Percentiles rank a stretch among this genome's conserved stretches.
Conservation (phyloP, 2,329 filamentous ascomycete species). For the Westerdykella sp. region DNA sequence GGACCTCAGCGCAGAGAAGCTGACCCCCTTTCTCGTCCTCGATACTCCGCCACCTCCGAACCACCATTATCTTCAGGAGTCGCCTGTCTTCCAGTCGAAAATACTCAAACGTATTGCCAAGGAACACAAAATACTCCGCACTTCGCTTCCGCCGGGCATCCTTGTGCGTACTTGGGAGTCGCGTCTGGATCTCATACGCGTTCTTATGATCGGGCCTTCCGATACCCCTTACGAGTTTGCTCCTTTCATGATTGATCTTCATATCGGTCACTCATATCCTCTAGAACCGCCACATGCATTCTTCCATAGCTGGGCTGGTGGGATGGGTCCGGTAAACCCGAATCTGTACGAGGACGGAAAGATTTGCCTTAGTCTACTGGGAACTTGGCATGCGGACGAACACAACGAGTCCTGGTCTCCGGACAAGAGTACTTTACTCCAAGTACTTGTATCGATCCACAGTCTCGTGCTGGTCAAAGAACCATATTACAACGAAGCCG, state of each 20-base stretch:
- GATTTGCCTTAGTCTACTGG: slow-evolving; percentile 54
- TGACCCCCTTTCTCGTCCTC: slow-evolving; percentile 30
- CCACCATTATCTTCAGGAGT: slow-evolving; percentile 37
- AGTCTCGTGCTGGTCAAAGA: slow-evolving; percentile 53
- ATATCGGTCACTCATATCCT: slow-evolving; percentile 47
- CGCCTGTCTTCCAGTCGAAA: slow-evolving; percentile 37
- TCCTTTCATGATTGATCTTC: slow-evolving; percentile 56
- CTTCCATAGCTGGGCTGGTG: slow-evolving; percentile 55
- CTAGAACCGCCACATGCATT: slow-evolving; percentile 48
- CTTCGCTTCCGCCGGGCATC: slow-evolving; percentile 50
- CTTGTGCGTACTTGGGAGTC: slow-evolving; percentile 56
- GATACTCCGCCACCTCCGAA: slow-evolving; percentile 28
- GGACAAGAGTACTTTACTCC: slow-evolving; percentile 49
- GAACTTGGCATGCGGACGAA: slow-evolving; percentile 53
- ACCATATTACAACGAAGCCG: slow-evolving; percentile 60
- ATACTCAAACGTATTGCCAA: slow-evolving; percentile 49
- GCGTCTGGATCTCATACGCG: slow-evolving; percentile 52
- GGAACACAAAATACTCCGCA: slow-evolving; percentile 53
- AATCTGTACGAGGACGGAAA: slow-evolving; percentile 59
- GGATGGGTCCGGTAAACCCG: slow-evolving; percentile 51
- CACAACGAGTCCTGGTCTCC: slow-evolving; percentile 51
- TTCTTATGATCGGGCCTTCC: slow-evolving; percentile 52
- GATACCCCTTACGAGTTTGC: slow-evolving; percentile 57
- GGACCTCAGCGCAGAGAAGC: slow-evolving; percentile 4
- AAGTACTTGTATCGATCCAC: slow-evolving; percentile 53